Conservation (phyloP, 2,329 filamentous ascomycete genomes). For the Fusarium denticulatum region DNA sequence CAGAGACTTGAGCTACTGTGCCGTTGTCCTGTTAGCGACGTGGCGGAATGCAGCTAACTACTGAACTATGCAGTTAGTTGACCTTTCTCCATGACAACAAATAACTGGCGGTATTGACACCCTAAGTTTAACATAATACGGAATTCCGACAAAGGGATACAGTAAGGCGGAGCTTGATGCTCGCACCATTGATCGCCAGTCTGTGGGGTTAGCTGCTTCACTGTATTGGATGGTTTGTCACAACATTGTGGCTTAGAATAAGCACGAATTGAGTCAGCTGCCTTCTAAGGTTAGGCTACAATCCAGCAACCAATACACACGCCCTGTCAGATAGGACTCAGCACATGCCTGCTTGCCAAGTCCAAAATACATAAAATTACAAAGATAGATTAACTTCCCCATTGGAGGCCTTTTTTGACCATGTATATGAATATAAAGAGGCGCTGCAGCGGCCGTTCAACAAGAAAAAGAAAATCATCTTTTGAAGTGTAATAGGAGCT, state of each 20-base stretch:
- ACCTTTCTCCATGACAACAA: fast-evolving
- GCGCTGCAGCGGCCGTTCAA: too few species aligned
- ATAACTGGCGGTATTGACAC: not conserved
- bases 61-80: not conserved
- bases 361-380: not conserved
- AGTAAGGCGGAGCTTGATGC: too few species aligned
- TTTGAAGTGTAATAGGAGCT: not conserved
- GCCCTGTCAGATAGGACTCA: not conserved
- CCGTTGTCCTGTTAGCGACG: fast-evolving
- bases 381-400: not conserved
- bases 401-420: not conserved
- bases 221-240: not conserved
- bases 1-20: fast-evolving
- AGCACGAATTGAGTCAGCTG: not conserved
- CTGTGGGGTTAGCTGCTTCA: fast-evolving
- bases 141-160: not conserved
- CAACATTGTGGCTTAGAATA: not conserved
- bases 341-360: not conserved
- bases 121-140: fast-evolving
- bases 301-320: not conserved
- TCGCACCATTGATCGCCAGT: not conserved
- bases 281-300: not conserved
- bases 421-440: not conserved
- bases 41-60: too few species aligned
- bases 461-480: too few species aligned